Percentiles rank a stretch among this genome's conserved stretches.
phyloP scores from a whole-genome alignment of 2,329 filamentous ascomycete species.

The Epichloe uncinata region DNA sequence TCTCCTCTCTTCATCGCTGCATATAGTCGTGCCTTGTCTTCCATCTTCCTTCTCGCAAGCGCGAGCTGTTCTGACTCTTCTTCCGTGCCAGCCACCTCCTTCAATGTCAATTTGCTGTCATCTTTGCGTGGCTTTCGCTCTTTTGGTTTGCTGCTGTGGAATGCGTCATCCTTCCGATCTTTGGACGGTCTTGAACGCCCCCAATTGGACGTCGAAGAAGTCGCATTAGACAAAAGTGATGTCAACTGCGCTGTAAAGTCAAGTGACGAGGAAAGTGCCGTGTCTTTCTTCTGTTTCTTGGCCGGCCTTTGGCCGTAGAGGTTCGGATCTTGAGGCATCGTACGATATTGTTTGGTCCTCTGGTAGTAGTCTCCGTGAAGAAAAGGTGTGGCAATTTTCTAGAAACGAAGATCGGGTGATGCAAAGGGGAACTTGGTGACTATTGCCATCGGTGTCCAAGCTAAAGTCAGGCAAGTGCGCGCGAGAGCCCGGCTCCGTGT shows the following conservation, averaged over 20 bases:
- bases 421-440: background rate
- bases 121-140: slow-evolving; percentile 28
- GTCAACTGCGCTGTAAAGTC: slow-evolving; percentile 83
- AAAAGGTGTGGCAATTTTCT: background rate
- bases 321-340: slow-evolving; percentile 51
- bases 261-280: slow-evolving; percentile 58
- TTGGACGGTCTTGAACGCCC: slow-evolving; percentile 33
- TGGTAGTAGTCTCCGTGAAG: background rate
- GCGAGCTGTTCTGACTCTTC: slow-evolving; percentile 55
- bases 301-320: slow-evolving; percentile 65
- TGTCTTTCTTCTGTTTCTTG: slow-evolving; percentile 56
- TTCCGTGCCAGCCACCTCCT: slow-evolving; percentile 40
- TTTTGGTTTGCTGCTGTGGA: slow-evolving; percentile 17
- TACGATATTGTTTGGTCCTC: background rate
- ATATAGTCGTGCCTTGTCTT: slow-evolving; percentile 81
- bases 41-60: slow-evolving; percentile 67
- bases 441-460: background rate
- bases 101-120: slow-evolving; percentile 35
- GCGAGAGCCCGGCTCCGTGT: background rate
- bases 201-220: slow-evolving; percentile 28
- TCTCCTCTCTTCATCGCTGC: slow-evolving; percentile 85
- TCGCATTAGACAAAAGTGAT: slow-evolving; percentile 53
- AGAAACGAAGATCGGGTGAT: background rate
- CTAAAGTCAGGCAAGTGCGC: background rate
- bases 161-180: slow-evolving; percentile 34